Evolutionary conservation across 2,329 filamentous ascomycete genomes (phyloP), one percentile per base, ranked within the genome.

Genomic region (Leptographium galeiforme): DNA sequence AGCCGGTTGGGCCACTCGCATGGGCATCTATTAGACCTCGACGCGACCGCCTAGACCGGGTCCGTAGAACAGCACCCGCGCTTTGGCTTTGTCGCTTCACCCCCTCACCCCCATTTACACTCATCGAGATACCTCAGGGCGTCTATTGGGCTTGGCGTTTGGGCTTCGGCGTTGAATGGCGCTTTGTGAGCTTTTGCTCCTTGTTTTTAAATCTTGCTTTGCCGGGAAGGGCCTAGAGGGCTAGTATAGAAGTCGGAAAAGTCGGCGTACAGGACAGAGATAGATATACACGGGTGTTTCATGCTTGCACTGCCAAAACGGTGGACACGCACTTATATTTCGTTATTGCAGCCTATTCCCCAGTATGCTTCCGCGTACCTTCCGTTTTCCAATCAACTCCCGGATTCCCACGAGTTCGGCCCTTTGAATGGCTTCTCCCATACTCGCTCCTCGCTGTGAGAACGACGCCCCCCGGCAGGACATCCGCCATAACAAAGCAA

Each of bases 1-100:
- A 56, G 83, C 86, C 48, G 55, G 57, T 51, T 91, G 89, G 88
- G 81, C 87, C 49, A 79, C 84, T 54, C 77, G 87, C 41, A 89
- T 91, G 70, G 85, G 87, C 32, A 81, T 89, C 56, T 87, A 87
- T 66, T 86, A 63, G 62, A 57, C 5, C 8, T 1, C 4, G 34
- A 25, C 36, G 52, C 46, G 44, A 4, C 43, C 14, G 12, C 14
- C 14, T 40, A 10, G 39, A 6, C 36, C 36, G 36, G 4, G 14
- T 11, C 36, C n/a, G 25, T 44, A 44, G 41, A 44, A 18, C 25
- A 12, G 18, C 41, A 13, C 25, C 12, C 18, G 18, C 30, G 19
- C 43, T 45, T 45, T 14, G 43, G 19, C 12, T 19, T 43, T 44
- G 41, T 19, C 25, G 19, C 25, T 14, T 5, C 25, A 30, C 19